These are phyloP conservation scores for Colletotrichum sidae DNA, from an alignment of 2,329 filamentous ascomycete genomes.

Conservation along the genomic window DNA sequence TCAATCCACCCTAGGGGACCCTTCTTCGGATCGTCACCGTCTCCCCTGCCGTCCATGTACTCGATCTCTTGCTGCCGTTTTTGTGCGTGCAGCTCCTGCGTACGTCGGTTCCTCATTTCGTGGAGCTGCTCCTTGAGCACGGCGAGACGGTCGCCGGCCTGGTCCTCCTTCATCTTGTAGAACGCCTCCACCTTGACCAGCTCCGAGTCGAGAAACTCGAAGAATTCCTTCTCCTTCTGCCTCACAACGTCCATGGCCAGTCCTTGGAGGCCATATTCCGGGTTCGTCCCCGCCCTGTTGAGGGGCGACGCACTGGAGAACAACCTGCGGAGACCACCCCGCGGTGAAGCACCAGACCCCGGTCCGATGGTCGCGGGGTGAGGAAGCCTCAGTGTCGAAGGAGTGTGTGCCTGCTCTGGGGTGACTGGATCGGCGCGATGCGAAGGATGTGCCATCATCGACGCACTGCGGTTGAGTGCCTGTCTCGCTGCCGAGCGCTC, in stretches of 20 bases:
- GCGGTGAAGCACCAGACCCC: constrained; percentile 18
- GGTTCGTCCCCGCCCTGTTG: constrained; percentile 48
- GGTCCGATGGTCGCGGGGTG: constrained; percentile 31
- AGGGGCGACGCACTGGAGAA: constrained; percentile 53
- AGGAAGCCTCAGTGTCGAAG: constrained; percentile 20
- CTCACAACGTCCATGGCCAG: constrained; percentile 70
- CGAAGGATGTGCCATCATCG: constrained; percentile 39
- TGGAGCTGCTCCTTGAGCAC: constrained; percentile 86
- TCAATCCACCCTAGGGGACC: constrained; percentile 57
- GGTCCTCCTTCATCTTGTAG: constrained; percentile 88
- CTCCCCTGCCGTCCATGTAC: constrained; percentile 38
- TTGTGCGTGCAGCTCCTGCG: constrained; percentile 73
- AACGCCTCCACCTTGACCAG: constrained; percentile 93
- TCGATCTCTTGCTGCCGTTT: constrained; percentile 49
- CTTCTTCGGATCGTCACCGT: constrained; percentile 42
- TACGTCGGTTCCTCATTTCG: constrained; percentile 88
- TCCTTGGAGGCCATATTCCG: constrained; percentile 57
- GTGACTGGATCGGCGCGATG: not conserved
- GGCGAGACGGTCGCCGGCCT: constrained; percentile 78
- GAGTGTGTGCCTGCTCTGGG: constrained; percentile 15
- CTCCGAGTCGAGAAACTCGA: constrained; percentile 84
- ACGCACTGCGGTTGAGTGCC: constrained; percentile 50
- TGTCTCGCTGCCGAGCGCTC: constrained; percentile 41
- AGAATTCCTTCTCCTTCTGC: constrained; percentile 85
- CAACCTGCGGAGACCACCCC: constrained; percentile 49